Base-by-base conservation (phyloP, 2,329 filamentous ascomycete genomes). In the Parafenestella ontariensis region DNA sequence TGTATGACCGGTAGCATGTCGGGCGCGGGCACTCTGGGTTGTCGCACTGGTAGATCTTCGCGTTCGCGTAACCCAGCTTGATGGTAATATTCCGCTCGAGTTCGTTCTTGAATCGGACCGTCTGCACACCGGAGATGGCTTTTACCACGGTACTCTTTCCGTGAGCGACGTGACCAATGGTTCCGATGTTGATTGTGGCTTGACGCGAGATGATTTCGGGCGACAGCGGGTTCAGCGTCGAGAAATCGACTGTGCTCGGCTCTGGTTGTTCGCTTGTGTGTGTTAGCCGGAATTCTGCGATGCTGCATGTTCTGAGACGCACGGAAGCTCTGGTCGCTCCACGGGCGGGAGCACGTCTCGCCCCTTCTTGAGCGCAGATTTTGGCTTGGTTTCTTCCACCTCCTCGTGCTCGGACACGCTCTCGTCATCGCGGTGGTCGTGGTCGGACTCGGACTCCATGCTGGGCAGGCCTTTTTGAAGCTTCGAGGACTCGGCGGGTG, bases 51-150 rank as follows among this genome's bases (percentile, higher is more conserved):
- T 98, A 99, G 78, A 99, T 93, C 82, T 99, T 98, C 71, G 95
- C 95, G 79, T 99, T 99, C 77, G 95, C 95, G 78, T 99, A 99
- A 77, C 95, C 95, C 71, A 99, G 87, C 87, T 99, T 99, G 84
- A 99, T 99, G 72, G 95, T 99, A 74, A 99, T 99, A 79, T 99
- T 99, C 74, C 95, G 87, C 82, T 98, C 96, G 81, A 97, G 82
- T 82, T 99, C 95, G 83, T 98, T 99, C 89, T 99, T 99, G 85
- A 99, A 99, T 68, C 95, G 88, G 74, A 99, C 95, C 17, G 95
- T 99, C 85, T 99, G 95, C 62, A 99, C 95, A 60, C 95, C 95
- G 1, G 95, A 98, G 71, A 99, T 98, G 71, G 95, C 95, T 85
- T 99, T 99, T 71, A 99, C 95, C 46, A 99, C 95, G 20, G 95